These are phyloP conservation scores for Cicer arietinum DNA, from an alignment of 306 rosid genomes.

Conservation along the genomic window DNA sequence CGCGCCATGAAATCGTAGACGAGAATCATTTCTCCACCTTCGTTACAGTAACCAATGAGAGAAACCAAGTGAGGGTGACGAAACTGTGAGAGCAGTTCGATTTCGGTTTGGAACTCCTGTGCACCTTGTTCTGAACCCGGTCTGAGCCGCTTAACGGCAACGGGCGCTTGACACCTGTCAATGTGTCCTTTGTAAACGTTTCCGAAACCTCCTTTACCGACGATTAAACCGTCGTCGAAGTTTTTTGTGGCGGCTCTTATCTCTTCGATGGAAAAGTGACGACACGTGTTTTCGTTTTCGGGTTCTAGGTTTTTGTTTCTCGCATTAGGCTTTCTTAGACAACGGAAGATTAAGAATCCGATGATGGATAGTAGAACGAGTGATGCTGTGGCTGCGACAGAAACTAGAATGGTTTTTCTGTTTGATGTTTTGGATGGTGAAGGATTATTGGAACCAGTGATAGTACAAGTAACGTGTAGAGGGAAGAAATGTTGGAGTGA, in stretches of 20 bases:
- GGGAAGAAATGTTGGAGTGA: slow-evolving; percentile 22
- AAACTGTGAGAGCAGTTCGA: slow-evolving; percentile 46
- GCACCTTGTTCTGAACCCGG: slow-evolving; percentile 50
- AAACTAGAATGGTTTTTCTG: not conserved
- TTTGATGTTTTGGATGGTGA: not conserved
- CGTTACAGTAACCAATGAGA: slow-evolving; percentile 52
- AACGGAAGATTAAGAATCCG: slow-evolving; percentile 30
- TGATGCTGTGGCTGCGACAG: not conserved
- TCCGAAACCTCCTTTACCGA: slow-evolving; percentile 55
- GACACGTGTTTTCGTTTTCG: slow-evolving; percentile 32
- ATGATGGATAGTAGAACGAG: not conserved
- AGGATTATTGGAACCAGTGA: not conserved
- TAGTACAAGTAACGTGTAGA: not conserved
- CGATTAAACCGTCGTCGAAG: slow-evolving; percentile 32
- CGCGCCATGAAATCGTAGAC: slow-evolving; percentile 58
- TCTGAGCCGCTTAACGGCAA: slow-evolving; percentile 50
- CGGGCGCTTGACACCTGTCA: not conserved
- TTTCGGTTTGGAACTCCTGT: slow-evolving; percentile 50
- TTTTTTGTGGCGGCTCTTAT: slow-evolving; percentile 50
- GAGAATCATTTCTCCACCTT: slow-evolving; percentile 47
- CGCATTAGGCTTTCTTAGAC: not conserved
- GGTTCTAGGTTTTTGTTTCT: not conserved
- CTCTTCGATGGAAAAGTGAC: slow-evolving; percentile 41
- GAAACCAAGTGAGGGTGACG: slow-evolving; percentile 51
- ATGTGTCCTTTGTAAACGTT: slow-evolving; percentile 46